Percentiles rank a stretch among this genome's conserved stretches.
phyloP scores from a whole-genome alignment of 2,329 filamentous ascomycete genomes.

The Aureobasidium lini region DNA sequence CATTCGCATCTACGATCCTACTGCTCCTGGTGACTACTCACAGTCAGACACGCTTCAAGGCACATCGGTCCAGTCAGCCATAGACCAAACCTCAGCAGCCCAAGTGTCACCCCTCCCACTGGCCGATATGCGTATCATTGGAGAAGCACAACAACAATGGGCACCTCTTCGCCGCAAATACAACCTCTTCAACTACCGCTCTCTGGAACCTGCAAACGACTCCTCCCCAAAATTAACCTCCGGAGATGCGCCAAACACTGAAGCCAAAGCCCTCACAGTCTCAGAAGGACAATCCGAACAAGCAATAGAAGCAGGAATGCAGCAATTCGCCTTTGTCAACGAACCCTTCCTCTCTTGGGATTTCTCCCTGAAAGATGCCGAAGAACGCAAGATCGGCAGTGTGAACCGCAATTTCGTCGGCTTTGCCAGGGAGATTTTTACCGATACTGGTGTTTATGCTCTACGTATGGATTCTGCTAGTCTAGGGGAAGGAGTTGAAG shows the following conservation, averaged over 20 bases:
- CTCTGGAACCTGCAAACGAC: conserved; percentile 29
- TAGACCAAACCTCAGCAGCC: conserved; percentile 36
- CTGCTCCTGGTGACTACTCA: background rate
- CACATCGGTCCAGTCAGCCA: conserved; percentile 36
- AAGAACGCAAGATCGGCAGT: conserved; percentile 47
- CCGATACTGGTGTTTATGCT: conserved; percentile 58
- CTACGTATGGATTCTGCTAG: conserved; percentile 56
- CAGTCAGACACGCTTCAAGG: conserved; percentile 13
- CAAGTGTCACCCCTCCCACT: conserved; percentile 42
- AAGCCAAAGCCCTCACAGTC: conserved; percentile 40
- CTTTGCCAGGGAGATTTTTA: conserved; percentile 57
- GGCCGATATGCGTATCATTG: conserved; percentile 54
- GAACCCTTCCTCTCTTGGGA: conserved; percentile 60
- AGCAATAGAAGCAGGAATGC: conserved; percentile 39
- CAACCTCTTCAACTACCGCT: conserved; percentile 54
- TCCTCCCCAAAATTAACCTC: conserved; percentile 33
- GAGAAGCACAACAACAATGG: conserved; percentile 58
- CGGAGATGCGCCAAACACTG: conserved; percentile 41
- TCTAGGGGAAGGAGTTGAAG: conserved; percentile 16
- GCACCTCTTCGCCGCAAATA: conserved; percentile 56
- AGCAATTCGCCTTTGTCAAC: conserved; percentile 55
- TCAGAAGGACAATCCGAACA: conserved; percentile 24
- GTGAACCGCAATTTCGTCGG: conserved; percentile 58
- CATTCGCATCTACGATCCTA: conserved; percentile 49
- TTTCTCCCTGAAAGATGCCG: conserved; percentile 49